Percentiles rank a stretch among this genome's conserved stretches.
Evolutionary conservation across 2,329 filamentous ascomycete species (phyloP).

Genomic region (Tolypocladium cylindrosporum): DNA sequence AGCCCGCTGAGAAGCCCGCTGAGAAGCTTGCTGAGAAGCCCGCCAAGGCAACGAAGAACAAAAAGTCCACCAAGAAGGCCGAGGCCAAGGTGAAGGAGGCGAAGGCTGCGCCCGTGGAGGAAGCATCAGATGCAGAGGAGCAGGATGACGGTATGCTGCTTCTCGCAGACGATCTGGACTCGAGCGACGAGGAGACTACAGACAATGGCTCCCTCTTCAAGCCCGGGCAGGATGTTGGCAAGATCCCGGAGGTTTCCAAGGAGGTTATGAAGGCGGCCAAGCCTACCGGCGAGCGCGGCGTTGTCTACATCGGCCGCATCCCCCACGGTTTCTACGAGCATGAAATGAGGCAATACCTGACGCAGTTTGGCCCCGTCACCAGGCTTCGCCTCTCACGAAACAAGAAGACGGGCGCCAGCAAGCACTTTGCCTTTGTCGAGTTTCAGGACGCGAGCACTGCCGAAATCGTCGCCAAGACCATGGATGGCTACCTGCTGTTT

Average conservation of each 20-base stretch:
- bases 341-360: slow-evolving; percentile 88
- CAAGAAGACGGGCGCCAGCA: slow-evolving; percentile 80
- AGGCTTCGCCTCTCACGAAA: slow-evolving; percentile 79
- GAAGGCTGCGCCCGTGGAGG: slow-evolving; percentile 19
- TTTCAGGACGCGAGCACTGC: slow-evolving; percentile 71
- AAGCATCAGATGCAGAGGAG: slow-evolving; percentile 24
- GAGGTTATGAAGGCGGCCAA: slow-evolving; percentile 33
- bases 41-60: slow-evolving; percentile 10
- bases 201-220: slow-evolving; percentile 28
- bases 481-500: slow-evolving; percentile 96
- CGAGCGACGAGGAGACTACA: slow-evolving; percentile 31
- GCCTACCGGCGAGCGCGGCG: slow-evolving; percentile 52
- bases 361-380: slow-evolving; percentile 79
- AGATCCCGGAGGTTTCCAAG: slow-evolving; percentile 37
- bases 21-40: slow-evolving; percentile 14
- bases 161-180: slow-evolving; percentile 34
- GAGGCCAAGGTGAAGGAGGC: slow-evolving; percentile 10
- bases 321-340: slow-evolving; percentile 95
- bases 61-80: slow-evolving; percentile 23
- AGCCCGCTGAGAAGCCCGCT: slow-evolving; percentile 12
- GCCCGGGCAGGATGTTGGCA: slow-evolving; percentile 39
- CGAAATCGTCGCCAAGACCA: slow-evolving; percentile 85
- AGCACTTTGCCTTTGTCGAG: slow-evolving; percentile 93
- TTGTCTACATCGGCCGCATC: slow-evolving; percentile 83
- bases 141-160: slow-evolving; percentile 31